phyloP scores from a whole-genome alignment of 164 flowering plant species.

The Nelumbo lutea region DNA sequence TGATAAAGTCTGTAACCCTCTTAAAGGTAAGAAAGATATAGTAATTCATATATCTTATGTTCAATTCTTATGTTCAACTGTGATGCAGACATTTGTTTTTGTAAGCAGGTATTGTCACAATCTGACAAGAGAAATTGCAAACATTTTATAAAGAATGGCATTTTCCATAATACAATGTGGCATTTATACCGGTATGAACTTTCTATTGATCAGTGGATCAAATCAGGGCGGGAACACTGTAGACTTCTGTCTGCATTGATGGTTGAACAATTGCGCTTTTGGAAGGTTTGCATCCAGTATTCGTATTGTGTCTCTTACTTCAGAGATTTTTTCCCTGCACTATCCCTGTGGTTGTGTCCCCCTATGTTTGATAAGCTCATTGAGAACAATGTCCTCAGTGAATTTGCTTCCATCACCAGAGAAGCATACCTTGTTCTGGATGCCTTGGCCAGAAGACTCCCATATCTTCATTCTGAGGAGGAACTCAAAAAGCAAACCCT shows the following conservation, averaged over 20 bases:
- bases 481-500: constrained; percentile 12
- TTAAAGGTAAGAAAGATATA: constrained; percentile 43
- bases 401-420: constrained; percentile 53
- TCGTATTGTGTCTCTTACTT: constrained; percentile 68
- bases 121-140: constrained; percentile 54
- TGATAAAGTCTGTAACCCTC: constrained; percentile 63
- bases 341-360: constrained; percentile 80
- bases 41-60: neutral
- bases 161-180: constrained; percentile 48
- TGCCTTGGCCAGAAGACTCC: constrained; percentile 65
- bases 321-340: constrained; percentile 52
- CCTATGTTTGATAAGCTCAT: constrained; percentile 57
- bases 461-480: constrained; percentile 41
- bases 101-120: constrained; percentile 67
- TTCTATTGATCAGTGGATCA: constrained; percentile 68
- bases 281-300: constrained; percentile 74
- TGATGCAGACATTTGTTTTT: constrained; percentile 9
- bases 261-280: constrained; percentile 80
- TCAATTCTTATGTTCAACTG: neutral
- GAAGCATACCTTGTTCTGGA: constrained; percentile 75
- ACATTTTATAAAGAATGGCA: constrained; percentile 47
- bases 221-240: constrained; percentile 54
- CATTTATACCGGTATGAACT: constrained; percentile 45
- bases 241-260: constrained; percentile 59
- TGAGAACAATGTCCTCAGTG: constrained; percentile 46